Evolutionary conservation across 1,284 basidiomycete species (phyloP), one percentile per base, ranked within the genome.

Genomic region (Ganoderma leucocontextum): DNA sequence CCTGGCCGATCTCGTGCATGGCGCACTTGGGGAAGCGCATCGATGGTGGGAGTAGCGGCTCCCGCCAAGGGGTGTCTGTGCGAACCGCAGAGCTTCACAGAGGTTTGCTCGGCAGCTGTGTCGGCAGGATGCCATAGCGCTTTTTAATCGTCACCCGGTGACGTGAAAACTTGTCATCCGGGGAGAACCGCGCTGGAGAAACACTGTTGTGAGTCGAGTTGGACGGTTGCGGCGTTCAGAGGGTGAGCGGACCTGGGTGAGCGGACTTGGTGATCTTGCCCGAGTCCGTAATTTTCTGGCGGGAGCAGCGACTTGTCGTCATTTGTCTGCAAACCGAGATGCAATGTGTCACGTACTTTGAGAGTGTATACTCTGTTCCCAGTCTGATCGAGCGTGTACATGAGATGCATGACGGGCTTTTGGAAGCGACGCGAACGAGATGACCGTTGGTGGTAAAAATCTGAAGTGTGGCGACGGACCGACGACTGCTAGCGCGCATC

Each of bases 101-200:
- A 15, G 96, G 96, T 81, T 95, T 95, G 70, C 86, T 83, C 39
- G 96, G 95, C n/a, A 94, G 86, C 79, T 98, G 95, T 29, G 96
- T 97, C 71, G 91, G 89, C 72, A 98, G 88, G 70, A 97, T 89
- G 71, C 89, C 89, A 78, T 87, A 94, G 79, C 96, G 89, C 83
- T 95, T 95, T 86, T 98, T 98, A 79, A 98, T 93, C 4, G 95
- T 97, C 67, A 98, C 95, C 71, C 96, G 92, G 80, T 98, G 96
- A 70, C 95, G 88, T 72, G 96, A 97, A 83, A 97, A 98, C 85
- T 98, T 98, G 88, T 98, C 96, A 80, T 98, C 96, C 19, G 96
- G 96, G 36, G 96, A 98, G 83, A 98, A 98, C 47, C 96, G 94
- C 44, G 96, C 96, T 96, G 52, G 22, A 33, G 3, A 33, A 17